Evolutionary conservation across 345 rosid genomes (phyloP), one percentile per base, ranked within the genome.

Genomic region (Hypericum perforatum): DNA sequence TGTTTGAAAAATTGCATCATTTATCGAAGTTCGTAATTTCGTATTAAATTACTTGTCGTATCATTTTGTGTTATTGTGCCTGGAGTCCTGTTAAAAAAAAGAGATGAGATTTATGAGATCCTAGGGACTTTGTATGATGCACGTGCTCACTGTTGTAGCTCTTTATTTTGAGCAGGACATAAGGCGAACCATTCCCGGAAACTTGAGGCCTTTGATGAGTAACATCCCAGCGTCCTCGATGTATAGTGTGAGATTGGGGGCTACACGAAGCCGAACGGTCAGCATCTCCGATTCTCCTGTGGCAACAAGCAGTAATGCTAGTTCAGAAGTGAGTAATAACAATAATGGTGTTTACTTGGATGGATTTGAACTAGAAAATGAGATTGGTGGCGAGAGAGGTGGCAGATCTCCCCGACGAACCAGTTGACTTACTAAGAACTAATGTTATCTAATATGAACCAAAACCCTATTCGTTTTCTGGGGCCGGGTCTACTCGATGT

Each of bases 251-350:
- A 89, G 99, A 69, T 78, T 94, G 50, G 97, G 94, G 53, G 82
- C 80, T 57, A 42, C 78, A 56, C 63, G 85, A n/a, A n/a, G n/a
- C n/a, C n/a, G n/a, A 62, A 80, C 89, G 2, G 16, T 77, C 60
- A 85, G 91, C 54, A 82, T 80, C n/a, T 73, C 85, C 10, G 97
- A 83, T 66, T 92, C 95, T n/a, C 98, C 97, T 40, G 70, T 82
- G n/a, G 97, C 94, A 45, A 88, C 97, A 14, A 92, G 97, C 77
- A 92, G 98, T 65, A 88, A 85, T 63, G 98, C 91, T 41, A 88
- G 97, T 68, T 92, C 98, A 3, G 98, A 92, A 74, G 61, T 88
- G 56, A 92, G 98, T 65, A 81, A 82, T 57, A 81, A 76, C 65
- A 83, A 80, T 56, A 85, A 81, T 53, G 85, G 89, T 32, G 60